A percentile compares a stretch with the other conserved stretches of the same genome.
These are phyloP conservation scores for Lachancea lanzarotensis DNA, from an alignment of 805 yeast genomes.

Conservation along the genomic window DNA sequence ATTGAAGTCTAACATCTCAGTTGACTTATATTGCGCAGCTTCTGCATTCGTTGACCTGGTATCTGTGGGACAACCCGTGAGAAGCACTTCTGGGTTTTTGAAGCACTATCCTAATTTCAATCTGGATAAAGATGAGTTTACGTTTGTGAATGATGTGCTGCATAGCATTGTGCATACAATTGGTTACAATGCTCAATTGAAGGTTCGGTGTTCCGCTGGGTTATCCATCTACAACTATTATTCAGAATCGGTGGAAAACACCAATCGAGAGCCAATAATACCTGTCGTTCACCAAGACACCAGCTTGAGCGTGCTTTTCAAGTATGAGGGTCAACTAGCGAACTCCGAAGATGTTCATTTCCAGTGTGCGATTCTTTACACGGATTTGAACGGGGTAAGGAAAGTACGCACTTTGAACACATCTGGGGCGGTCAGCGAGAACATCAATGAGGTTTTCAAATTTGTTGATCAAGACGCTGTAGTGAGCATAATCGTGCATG, in stretches of 20 bases:
- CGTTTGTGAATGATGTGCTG: slow-evolving; percentile 55
- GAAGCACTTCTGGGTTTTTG: slow-evolving; percentile 64
- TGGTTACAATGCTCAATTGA: slow-evolving; percentile 78
- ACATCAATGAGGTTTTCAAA: slow-evolving; percentile 64
- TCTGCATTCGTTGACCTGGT: slow-evolving; percentile 63
- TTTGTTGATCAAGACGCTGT: slow-evolving; percentile 74
- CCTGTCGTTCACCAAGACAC: slow-evolving; percentile 60
- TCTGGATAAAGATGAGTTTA: slow-evolving; percentile 61
- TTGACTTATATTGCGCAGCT: slow-evolving; percentile 70
- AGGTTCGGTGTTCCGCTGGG: slow-evolving; percentile 83
- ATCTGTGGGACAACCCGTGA: slow-evolving; percentile 58
- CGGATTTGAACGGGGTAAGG: slow-evolving; percentile 67
- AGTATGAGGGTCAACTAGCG: slow-evolving; percentile 63
- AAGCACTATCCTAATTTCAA: slow-evolving; percentile 62
- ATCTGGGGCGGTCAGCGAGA: slow-evolving; percentile 73
- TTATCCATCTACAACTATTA: slow-evolving; percentile 72
- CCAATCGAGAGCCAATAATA: slow-evolving; percentile 56
- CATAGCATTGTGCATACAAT: slow-evolving; percentile 42
- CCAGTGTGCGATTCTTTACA: slow-evolving; percentile 84
- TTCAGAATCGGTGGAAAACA: slow-evolving; percentile 45
- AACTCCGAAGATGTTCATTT: slow-evolving; percentile 75
- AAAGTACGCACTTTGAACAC: slow-evolving; percentile 82
- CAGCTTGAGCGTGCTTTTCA: slow-evolving; percentile 62
- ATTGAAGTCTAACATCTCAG: slow-evolving; percentile 54
- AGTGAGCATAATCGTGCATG: slow-evolving; percentile 47